Percentiles rank a stretch among this genome's conserved stretches.
Conservation (phyloP, 2,329 filamentous ascomycete species). For the Knoxdaviesia proteae region DNA sequence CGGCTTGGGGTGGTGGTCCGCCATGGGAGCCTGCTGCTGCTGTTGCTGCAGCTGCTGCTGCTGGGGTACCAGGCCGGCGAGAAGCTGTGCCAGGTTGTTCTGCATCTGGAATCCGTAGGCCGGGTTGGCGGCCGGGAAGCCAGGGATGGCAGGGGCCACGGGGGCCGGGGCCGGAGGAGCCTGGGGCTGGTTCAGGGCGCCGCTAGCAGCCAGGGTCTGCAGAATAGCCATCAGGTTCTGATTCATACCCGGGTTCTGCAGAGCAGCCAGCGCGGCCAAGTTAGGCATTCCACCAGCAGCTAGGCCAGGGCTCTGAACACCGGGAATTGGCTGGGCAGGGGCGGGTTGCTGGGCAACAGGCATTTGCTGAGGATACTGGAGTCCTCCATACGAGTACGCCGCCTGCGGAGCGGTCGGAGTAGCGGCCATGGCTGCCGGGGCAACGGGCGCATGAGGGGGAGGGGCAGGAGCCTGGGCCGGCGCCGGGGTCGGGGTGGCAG, state of each 20-base stretch:
- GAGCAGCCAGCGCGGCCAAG: too few species aligned
- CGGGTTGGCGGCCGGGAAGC: too few species aligned
- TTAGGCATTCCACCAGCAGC: background rate
- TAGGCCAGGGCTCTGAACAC: background rate
- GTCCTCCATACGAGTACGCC: too few species aligned
- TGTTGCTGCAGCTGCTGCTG: too few species aligned
- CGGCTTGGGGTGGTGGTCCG: too few species aligned
- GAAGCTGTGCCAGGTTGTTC: too few species aligned
- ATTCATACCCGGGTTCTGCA: background rate
- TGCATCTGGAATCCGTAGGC: too few species aligned
- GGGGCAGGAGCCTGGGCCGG: conserved; percentile 8
- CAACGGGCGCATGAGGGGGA: conserved; percentile 9
- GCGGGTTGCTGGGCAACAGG: conserved; percentile 3
- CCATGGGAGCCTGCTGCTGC: too few species aligned
- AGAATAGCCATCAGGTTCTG: conserved; percentile 2
- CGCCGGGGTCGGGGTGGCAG: conserved; percentile 5
- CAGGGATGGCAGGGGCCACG: too few species aligned
- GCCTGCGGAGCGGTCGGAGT: background rate
- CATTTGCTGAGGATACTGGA: background rate
- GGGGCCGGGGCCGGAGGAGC: too few species aligned
- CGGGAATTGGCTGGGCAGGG: conserved; percentile 2
- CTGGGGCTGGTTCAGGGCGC: background rate
- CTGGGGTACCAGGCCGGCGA: too few species aligned
- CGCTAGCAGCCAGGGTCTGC: conserved; percentile 3
- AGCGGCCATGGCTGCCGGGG: background rate